phyloP scores from a whole-genome alignment of 192 early-diverging fungal species.

The Paraglomus brasilianum region DNA sequence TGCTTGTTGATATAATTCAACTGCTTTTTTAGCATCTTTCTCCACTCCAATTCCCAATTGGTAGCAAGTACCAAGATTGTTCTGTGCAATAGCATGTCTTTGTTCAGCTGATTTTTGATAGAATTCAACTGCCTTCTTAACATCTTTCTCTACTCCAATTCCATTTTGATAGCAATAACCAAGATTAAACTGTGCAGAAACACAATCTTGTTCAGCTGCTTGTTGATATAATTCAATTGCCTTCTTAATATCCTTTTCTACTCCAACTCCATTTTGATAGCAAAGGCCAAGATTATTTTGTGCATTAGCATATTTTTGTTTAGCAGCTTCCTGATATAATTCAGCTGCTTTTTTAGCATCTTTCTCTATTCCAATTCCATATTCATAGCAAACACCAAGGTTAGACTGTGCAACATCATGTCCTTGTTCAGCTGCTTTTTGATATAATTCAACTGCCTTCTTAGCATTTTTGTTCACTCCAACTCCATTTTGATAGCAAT shows the following conservation, averaged over 20 bases:
- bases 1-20: no score
- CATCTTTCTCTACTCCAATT: slow-evolving; percentile 51
- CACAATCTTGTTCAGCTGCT: slow-evolving; percentile 54
- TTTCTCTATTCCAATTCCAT: slow-evolving; percentile 65
- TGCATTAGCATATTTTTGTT: slow-evolving; percentile 56
- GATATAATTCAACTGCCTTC: slow-evolving; percentile 61
- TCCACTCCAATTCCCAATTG: no score
- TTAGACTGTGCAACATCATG: slow-evolving; percentile 78
- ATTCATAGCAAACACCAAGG: slow-evolving; percentile 77
- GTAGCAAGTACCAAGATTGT: no score
- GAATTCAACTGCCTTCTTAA: slow-evolving; percentile 49
- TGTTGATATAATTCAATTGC: slow-evolving; percentile 59
- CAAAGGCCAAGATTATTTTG: slow-evolving; percentile 76
- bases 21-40: no score
- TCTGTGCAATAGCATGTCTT: no score
- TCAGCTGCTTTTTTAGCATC: slow-evolving; percentile 50
- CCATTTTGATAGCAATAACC: slow-evolving; percentile 76
- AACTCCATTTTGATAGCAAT: slow-evolving; percentile 78
- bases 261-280: slow-evolving; percentile 59
- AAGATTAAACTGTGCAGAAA: slow-evolving; percentile 68
- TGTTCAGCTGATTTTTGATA: no score
- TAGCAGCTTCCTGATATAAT: slow-evolving; percentile 62
- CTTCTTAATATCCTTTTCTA: slow-evolving; percentile 44
- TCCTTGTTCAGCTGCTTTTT: slow-evolving; percentile 61
- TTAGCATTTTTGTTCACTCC: slow-evolving; percentile 45